phyloP scores from a whole-genome alignment of 148 eudicot genomes.

The Persicaria tinctoria region DNA sequence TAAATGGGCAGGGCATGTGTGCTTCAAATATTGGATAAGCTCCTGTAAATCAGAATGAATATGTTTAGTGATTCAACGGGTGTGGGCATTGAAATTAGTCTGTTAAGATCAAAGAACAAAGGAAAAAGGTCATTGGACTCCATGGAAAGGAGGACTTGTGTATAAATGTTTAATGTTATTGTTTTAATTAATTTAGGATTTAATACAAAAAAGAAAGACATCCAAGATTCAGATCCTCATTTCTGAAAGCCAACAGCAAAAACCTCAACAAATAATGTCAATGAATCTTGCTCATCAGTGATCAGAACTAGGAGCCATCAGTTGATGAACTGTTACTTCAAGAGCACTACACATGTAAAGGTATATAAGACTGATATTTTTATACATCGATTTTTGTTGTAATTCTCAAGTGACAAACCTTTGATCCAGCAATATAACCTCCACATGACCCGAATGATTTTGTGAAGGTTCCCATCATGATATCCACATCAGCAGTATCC shows the following conservation, averaged over 20 bases:
- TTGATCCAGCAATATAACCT: conserved; percentile 96
- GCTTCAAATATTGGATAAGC: conserved; percentile 65
- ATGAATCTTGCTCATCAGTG: background rate
- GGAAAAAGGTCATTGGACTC: background rate
- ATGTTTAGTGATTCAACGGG: background rate
- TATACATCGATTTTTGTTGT: background rate
- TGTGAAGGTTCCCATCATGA: conserved; percentile 98
- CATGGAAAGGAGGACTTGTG: background rate
- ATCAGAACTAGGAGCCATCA: background rate
- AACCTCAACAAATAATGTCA: too few relatives aligned
- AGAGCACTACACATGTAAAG: background rate
- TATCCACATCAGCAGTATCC: conserved; percentile 92
- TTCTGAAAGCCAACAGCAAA: too few relatives aligned
- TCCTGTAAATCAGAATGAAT: conserved; percentile 37
- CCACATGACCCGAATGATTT: conserved; percentile 98
- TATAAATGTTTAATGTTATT: background rate
- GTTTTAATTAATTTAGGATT: background rate
- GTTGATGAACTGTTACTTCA: background rate
- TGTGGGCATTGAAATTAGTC: background rate
- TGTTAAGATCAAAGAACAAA: background rate
- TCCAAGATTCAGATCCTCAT: background rate
- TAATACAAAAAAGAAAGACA: background rate
- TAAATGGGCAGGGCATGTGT: conserved; percentile 79
- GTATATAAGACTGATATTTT: background rate
- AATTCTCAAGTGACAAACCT: conserved; percentile 38